Base-by-base conservation (phyloP, 2,329 filamentous ascomycete species). In the Verticillium albo-atrum region DNA sequence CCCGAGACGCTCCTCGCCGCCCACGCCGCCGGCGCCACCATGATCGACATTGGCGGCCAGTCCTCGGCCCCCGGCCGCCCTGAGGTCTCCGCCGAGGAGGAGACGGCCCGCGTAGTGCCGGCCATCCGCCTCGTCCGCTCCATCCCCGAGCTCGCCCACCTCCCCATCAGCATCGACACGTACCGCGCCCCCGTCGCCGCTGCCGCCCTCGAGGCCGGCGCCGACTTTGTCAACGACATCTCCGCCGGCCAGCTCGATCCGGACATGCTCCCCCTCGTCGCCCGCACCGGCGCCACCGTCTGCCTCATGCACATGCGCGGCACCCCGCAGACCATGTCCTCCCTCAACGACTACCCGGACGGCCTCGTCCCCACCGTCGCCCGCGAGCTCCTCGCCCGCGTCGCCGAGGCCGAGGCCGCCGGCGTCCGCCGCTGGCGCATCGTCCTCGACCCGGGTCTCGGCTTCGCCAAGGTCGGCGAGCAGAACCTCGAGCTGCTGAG, bases 301-400 rank as follows among this genome's bases (percentile, higher is more conserved):
- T 84, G 82, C 62, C 81, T 97, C 56, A 96, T 96, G 91, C 93
- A 97, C 77, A 97, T 95, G 90, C 91, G 93, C 67, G 93, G 93
- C 56, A 91, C 86, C 3, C 92, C 93, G 0, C 82, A 84, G 56
- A 96, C 89, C 2, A 97, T 97, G 93, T 87, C 80, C 63, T 76
- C 76, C 28, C 74, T 91, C 6, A 85, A 85, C 52, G 74, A 83
- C 54, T 97, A 97, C 70, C 86, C 88, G 0, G 73, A 62, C 55
- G 89, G 88, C 2, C 74, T 96, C 26, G 76, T 94, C 23, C 71
- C 79, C 0, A 85, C 83, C 10, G 80, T 97, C 3, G 85, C 82
- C 6, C 66, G 71, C 1, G 93, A 96, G 74, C 83, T 97, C 5
- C 77, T 82, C 3, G 80, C 76, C 9, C 89, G 93, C 17, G 83